Base-by-base conservation (phyloP, 495 filamentous ascomycete species). In the Hypoxylon rickii region DNA sequence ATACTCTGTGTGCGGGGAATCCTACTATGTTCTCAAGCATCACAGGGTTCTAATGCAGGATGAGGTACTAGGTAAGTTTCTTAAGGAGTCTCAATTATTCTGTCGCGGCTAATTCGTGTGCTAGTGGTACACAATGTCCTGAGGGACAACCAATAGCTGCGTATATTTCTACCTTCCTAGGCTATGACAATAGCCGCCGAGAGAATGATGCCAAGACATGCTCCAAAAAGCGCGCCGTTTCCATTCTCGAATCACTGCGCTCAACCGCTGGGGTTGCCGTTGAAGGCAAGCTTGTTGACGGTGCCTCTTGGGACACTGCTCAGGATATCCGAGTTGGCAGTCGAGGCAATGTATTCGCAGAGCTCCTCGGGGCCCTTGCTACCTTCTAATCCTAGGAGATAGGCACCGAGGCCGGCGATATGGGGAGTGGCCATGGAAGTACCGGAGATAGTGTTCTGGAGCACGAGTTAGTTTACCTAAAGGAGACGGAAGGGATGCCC, bases 361-460 rank as follows among this genome's bases (percentile, higher is more conserved):
- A 83, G 80, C 11, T 57, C 64, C 26, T 73, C 61, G 43, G 80
- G 76, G 61, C 68, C 73, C 71, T 70, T 75, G 54, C 55, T 56
- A 44, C 73, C 75, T 32, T 59, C 44, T 42, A 84, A 74, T 11
- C 69, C 68, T 37, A 84, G 77, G 21, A 87, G 72, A 69, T 87
- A 88, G 37, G 83, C 79, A 24, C 72, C 83, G 44, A 85, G 75
- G 41, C 86, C 86, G 13, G 76, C 70, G 60, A 88, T 74, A 58
- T 89, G 86, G 22, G 85, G 86, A 13, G 79, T 76, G 34, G 85
- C 82, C 81, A 84, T 86, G 17, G 76, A 80, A 12, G 87, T 90
- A 26, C 86, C 87, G 5, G 82, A 86, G 71, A 89, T 86, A 66
- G 80, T 81, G 77, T 86, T 84, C 66, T 78, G 71, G 11, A 58